Evolutionary conservation across 2,329 filamentous ascomycete species (phyloP).

Genomic region (Ampelomyces quisqualis): DNA sequence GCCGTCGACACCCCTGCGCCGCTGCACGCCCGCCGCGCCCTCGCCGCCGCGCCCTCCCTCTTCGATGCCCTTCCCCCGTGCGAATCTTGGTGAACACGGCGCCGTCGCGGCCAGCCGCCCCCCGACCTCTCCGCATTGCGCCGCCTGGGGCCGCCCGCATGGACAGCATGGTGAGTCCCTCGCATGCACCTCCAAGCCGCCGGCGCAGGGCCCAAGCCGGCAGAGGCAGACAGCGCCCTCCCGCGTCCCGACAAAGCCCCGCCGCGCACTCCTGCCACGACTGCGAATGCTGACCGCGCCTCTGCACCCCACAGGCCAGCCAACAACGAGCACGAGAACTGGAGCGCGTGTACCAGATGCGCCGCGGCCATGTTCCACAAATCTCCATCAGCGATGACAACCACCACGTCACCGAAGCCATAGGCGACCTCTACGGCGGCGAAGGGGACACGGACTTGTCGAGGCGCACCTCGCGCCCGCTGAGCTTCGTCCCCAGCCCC

Average conservation of each 20-base stretch:
- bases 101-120: constrained; percentile 21
- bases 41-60: constrained; percentile 9
- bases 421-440: constrained; percentile 86
- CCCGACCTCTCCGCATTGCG: constrained; percentile 19
- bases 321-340: constrained; percentile 49
- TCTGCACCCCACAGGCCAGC: constrained; percentile 35
- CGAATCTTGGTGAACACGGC: constrained; percentile 14
- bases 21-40: constrained; percentile 5
- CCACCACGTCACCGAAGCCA: constrained; percentile 93
- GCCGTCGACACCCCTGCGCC: constrained; percentile 5
- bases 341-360: constrained; percentile 52
- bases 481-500: constrained; percentile 70
- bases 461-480: constrained; percentile 62
- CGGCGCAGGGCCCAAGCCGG: constrained; percentile 5
- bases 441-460: constrained; percentile 61
- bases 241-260: not conserved
- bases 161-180: constrained; percentile 29
- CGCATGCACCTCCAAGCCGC: constrained; percentile 5
- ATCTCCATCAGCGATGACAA: constrained; percentile 80
- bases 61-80: constrained; percentile 14
- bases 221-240: no score
- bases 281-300: constrained; percentile 31
- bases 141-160: constrained; percentile 16
- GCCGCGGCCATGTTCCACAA: constrained; percentile 61
- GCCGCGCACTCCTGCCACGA: not conserved